A percentile compares a stretch with the other conserved stretches of the same genome.
Conservation (phyloP, 2,329 filamentous ascomycete genomes). For the Cadophora malorum region DNA sequence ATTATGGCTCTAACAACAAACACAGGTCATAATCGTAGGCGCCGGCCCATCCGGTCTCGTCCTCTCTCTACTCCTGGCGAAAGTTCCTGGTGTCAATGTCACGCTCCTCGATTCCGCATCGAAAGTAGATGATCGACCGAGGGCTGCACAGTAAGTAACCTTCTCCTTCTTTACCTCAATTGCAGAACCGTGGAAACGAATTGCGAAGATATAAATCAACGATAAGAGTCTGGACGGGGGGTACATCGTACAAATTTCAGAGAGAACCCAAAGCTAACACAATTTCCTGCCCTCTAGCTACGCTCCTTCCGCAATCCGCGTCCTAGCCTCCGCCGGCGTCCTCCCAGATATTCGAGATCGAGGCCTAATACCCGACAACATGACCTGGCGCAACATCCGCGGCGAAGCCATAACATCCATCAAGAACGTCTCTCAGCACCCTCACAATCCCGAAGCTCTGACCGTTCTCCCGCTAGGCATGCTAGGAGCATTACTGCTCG, state of each 20-base stretch:
- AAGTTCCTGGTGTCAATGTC: constrained; percentile 53
- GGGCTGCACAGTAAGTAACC: constrained; percentile 57
- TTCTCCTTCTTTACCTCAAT: no score
- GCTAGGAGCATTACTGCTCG: constrained; percentile 51
- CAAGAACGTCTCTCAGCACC: constrained; percentile 36
- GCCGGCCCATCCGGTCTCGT: constrained; percentile 58
- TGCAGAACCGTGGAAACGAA: no score
- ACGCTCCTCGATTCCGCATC: constrained; percentile 61
- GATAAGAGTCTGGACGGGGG: no score
- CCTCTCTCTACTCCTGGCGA: constrained; percentile 58
- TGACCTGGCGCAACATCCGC: constrained; percentile 53
- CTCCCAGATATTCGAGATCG: constrained; percentile 55
- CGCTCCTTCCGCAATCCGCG: constrained; percentile 62
- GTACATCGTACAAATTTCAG: no score
- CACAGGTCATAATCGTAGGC: constrained; percentile 53
- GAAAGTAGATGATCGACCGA: constrained; percentile 63
- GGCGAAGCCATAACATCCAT: constrained; percentile 46
- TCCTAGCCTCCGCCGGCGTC: constrained; percentile 64
- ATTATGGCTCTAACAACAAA: not conserved
- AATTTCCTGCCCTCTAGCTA: constrained; percentile 47
- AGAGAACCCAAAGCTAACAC: not conserved
- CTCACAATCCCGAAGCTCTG: constrained; percentile 45
- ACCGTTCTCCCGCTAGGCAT: constrained; percentile 52
- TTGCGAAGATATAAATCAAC: no score
- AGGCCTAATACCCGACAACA: constrained; percentile 50